Conservation (phyloP, 352 stramenopile species). For the Globisporangium canariense region DNA sequence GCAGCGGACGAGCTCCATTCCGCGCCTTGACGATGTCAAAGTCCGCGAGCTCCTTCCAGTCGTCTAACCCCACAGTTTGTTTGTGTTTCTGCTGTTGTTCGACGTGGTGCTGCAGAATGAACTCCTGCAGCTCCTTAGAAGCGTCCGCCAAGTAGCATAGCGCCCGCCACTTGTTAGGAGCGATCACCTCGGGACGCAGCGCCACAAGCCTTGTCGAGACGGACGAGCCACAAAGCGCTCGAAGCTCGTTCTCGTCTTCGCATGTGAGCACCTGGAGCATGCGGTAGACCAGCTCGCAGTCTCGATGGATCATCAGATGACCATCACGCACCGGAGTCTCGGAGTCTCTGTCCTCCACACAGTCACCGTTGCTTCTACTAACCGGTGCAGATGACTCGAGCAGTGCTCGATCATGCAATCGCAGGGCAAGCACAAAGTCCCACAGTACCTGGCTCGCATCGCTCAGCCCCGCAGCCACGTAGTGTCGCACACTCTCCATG, state of each 20-base stretch:
- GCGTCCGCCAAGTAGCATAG: slow-evolving; percentile 31
- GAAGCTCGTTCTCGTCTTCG: slow-evolving; percentile 5
- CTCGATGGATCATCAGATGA: background rate
- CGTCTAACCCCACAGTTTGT: background rate
- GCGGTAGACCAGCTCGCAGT: slow-evolving; percentile 11
- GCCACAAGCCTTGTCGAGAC: slow-evolving; percentile 18
- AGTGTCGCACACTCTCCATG: slow-evolving; percentile 14
- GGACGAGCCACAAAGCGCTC: slow-evolving; percentile 3
- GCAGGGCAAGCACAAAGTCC: slow-evolving; percentile 34
- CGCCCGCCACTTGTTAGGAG: slow-evolving; percentile 20
- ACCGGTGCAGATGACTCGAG: background rate
- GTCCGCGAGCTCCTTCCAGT: slow-evolving; percentile 24
- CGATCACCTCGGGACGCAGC: slow-evolving; percentile 21
- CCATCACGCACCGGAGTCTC: background rate
- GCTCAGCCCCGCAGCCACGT: slow-evolving; percentile 23
- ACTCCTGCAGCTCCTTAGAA: slow-evolving; percentile 23
- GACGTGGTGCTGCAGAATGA: slow-evolving; percentile 16
- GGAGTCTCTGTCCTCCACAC: background rate
- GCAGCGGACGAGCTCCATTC: background rate
- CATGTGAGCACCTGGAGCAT: slow-evolving; percentile 8
- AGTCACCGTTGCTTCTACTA: background rate
- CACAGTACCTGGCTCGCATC: slow-evolving; percentile 35
- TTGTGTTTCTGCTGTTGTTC: slow-evolving; percentile 14
- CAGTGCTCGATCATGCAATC: slow-evolving; percentile 24
- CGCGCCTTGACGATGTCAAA: slow-evolving; percentile 9